Conservation (phyloP, 495 filamentous ascomycete genomes). For the Pyronema domesticum region DNA sequence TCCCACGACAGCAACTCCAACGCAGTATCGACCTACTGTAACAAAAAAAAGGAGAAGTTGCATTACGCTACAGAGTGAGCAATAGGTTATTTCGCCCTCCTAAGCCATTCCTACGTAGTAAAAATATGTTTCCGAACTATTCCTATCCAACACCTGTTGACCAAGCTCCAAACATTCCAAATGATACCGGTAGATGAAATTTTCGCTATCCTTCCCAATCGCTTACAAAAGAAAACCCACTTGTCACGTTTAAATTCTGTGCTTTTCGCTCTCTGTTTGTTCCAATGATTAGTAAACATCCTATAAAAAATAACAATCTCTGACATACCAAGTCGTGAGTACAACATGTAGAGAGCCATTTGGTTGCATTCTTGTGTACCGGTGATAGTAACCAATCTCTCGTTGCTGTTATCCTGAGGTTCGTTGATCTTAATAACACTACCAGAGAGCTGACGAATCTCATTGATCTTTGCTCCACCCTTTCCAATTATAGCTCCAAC, state of each 20-base stretch:
- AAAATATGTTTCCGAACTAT: too few relatives aligned
- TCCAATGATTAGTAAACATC: constrained; percentile 8
- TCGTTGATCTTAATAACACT: constrained; percentile 99
- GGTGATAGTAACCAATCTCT: constrained; percentile 90
- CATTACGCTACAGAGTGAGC: too few relatives aligned
- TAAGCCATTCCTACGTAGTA: too few relatives aligned
- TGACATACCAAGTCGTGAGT: constrained; percentile 79
- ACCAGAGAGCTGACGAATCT: constrained; percentile 88
- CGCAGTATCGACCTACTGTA: too few relatives aligned
- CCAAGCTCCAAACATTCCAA: too few relatives aligned
- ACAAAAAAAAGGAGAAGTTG: too few relatives aligned
- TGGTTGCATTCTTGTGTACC: constrained; percentile 96
- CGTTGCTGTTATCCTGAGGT: constrained; percentile 96
- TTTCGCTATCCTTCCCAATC: too few relatives aligned
- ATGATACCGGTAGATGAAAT: too few relatives aligned
- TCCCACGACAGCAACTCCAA: too few relatives aligned
- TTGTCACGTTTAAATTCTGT: constrained; percentile 38
- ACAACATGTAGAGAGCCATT: constrained; percentile 98
- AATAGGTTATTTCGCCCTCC: too few relatives aligned
- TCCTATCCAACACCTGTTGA: too few relatives aligned
- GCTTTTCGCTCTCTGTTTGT: constrained; percentile 62
- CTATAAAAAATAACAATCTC: constrained; percentile 6
- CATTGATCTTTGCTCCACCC: constrained; percentile 97
- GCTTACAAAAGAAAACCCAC: too few relatives aligned
- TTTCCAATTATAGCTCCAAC: constrained; percentile 98